phyloP scores from a whole-genome alignment of 2,329 filamentous ascomycete species.

The Diaporthe citri region DNA sequence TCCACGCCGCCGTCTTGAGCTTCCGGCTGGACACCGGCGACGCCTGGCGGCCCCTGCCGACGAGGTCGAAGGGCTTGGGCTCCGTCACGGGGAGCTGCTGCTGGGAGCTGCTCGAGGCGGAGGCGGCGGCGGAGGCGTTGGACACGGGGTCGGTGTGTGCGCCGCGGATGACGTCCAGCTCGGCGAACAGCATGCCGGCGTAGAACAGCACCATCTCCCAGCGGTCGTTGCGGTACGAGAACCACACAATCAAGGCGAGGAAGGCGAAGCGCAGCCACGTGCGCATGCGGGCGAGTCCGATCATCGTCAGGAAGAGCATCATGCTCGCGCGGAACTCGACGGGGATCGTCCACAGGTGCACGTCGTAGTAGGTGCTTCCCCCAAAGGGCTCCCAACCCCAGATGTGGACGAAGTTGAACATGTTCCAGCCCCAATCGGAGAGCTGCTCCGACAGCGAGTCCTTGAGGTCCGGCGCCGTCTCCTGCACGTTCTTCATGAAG shows the following conservation, averaged over 20 bases:
- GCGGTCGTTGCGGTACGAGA: slow-evolving; percentile 60
- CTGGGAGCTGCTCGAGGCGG: slow-evolving; percentile 13
- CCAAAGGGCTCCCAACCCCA: slow-evolving; percentile 64
- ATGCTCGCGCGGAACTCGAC: slow-evolving; percentile 71
- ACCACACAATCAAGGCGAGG: slow-evolving; percentile 57
- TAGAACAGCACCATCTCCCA: slow-evolving; percentile 71
- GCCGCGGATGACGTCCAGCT: slow-evolving; percentile 64
- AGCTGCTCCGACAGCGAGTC: slow-evolving; percentile 55
- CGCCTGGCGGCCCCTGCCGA: slow-evolving; percentile 23
- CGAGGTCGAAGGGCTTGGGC: slow-evolving; percentile 30
- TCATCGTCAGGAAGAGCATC: slow-evolving; percentile 66
- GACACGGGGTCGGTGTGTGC: slow-evolving; percentile 53
- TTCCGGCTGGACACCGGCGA: neutral
- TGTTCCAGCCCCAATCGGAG: slow-evolving; percentile 59
- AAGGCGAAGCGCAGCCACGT: slow-evolving; percentile 57
- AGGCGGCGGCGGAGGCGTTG: slow-evolving; percentile 34
- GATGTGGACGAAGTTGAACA: slow-evolving; percentile 64
- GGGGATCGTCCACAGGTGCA: slow-evolving; percentile 74
- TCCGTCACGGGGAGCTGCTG: slow-evolving; percentile 14
- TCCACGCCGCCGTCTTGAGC: slow-evolving; percentile 51
- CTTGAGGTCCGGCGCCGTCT: slow-evolving; percentile 59
- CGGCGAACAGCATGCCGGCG: slow-evolving; percentile 66
- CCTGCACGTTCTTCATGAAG: slow-evolving; percentile 62
- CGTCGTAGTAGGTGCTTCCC: slow-evolving; percentile 65
- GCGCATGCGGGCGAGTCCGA: slow-evolving; percentile 63